Evolutionary conservation across 805 yeast genomes (phyloP).

Genomic region (Starmerella bombi): DNA sequence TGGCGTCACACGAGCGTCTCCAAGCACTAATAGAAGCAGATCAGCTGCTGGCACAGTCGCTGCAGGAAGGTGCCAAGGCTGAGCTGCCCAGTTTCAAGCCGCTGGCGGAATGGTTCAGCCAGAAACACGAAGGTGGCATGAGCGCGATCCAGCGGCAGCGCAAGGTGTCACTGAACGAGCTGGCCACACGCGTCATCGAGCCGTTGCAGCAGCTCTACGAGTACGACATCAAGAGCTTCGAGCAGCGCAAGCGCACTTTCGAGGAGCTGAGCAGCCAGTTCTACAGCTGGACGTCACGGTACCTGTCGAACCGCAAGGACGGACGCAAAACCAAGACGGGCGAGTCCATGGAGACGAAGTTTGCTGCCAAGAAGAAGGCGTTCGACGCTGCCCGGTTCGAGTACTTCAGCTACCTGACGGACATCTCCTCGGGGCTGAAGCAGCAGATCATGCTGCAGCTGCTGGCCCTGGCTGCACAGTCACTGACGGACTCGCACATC

Average conservation of each 20-base stretch:
- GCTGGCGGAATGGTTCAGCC: constrained; percentile 23
- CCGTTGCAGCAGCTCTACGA: constrained; percentile 32
- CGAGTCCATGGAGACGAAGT: constrained; percentile 29
- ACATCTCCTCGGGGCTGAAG: constrained; percentile 33
- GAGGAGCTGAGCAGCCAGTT: constrained; percentile 35
- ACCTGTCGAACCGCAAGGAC: constrained; percentile 28
- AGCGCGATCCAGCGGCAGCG: constrained; percentile 21
- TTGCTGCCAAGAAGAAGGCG: constrained; percentile 29
- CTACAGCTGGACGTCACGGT: constrained; percentile 34
- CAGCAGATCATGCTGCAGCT: constrained; percentile 30
- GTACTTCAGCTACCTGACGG: constrained; percentile 31
- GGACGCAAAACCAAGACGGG: constrained; percentile 17
- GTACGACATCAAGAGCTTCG: constrained; percentile 31
- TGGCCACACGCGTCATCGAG: constrained; percentile 27
- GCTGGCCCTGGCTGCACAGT: constrained; percentile 28
- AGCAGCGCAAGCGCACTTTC: constrained; percentile 31
- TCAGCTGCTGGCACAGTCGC: constrained; percentile 24
- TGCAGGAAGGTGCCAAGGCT: constrained; percentile 25
- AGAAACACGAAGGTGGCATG: constrained; percentile 20
- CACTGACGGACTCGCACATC: constrained; percentile 24
- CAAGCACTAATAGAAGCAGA: constrained; percentile 27
- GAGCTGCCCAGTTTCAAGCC: constrained; percentile 27
- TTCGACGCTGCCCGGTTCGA: constrained; percentile 34
- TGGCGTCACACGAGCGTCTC: constrained; percentile 25
- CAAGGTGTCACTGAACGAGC: constrained; percentile 22